Percentiles rank a stretch among this genome's conserved stretches.
Evolutionary conservation across 179 eudicot genomes (phyloP).

Genomic region (Silene noctiflora): DNA sequence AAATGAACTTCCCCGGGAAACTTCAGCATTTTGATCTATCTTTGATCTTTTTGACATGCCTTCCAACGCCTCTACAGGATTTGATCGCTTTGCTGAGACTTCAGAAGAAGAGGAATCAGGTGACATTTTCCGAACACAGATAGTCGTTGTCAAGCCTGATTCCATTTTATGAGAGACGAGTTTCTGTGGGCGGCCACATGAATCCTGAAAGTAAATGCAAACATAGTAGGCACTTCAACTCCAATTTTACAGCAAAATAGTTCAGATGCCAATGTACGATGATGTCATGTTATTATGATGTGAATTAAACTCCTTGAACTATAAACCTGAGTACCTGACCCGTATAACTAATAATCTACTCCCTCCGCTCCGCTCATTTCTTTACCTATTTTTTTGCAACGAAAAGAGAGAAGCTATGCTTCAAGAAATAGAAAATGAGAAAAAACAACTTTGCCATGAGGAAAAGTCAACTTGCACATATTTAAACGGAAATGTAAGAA

Average conservation of each 20-base stretch:
- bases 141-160: conserved; percentile 41
- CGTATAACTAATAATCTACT: neutral
- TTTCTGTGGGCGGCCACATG: conserved; percentile 67
- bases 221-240: neutral
- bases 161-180: conserved; percentile 38
- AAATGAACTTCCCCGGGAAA: conserved; percentile 26
- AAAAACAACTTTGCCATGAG: too few species aligned
- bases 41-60: conserved; percentile 47
- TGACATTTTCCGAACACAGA: conserved; percentile 64
- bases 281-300: too few species aligned
- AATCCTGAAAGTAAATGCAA: conserved; percentile 45
- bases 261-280: too few species aligned
- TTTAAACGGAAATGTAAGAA: too few species aligned
- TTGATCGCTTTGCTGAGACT: conserved; percentile 52
- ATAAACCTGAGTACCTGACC: neutral
- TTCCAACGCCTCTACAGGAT: conserved; percentile 31
- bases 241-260: neutral
- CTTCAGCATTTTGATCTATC: conserved; percentile 30
- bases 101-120: conserved; percentile 27
- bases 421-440: too few species aligned
- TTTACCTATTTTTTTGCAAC: too few species aligned
- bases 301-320: neutral
- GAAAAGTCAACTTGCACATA: too few species aligned
- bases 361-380: too few species aligned
- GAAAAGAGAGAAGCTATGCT: too few species aligned